Evolutionary conservation across 768 basidiomycete species (phyloP), one percentile per base, ranked within the genome.

Genomic region (Xerocomellus chrysenteron): DNA sequence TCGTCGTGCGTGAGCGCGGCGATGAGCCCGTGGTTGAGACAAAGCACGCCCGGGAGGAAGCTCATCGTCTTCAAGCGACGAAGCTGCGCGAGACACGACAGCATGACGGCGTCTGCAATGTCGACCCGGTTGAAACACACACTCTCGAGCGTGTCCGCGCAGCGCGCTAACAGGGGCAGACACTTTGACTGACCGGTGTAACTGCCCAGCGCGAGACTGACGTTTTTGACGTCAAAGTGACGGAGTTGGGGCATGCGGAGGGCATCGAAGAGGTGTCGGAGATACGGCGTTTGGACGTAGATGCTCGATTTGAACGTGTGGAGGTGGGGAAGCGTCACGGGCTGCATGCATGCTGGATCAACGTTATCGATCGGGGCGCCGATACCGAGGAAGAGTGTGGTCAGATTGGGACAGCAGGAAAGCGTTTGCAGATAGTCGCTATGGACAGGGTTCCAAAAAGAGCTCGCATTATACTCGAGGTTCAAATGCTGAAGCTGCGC

Each of bases 11-110:
- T 21, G 17, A 73, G 68, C 36, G 57, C 68, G n/a, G 56, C 33
- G 39, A 71, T 37, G 44, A 71, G 65, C 14, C 65, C 68, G 14
- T 73, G 69, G 39, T 73, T 71, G 39, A 71, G 67, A n/a, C 69
- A 57, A 5, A 73, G 58, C n/a, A 65, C 44, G 13, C 71, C 65
- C 5, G 69, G 69, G 2, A 73, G 53, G 36, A 61, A 63, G 12
- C 52, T 39, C 45, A 73, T 11, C 39, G 47, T 52, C 55, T 55
- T 64, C 3, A 70, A 21, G 5, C 36, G 59, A 30, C 32, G 52
- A 12, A 71, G 59, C 8, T 59, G 69, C 1, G 43, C 47, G 21
- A 70, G 56, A 32, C 69, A 70, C 7, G 59, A 45, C 17, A 71
- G 1, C 3, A 73, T 26, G 5, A 47, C 44, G 2, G 39, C 13